These are phyloP conservation scores for Pseudopyricularia javanii DNA, from an alignment of 2,329 filamentous ascomycete genomes.

Conservation along the genomic window DNA sequence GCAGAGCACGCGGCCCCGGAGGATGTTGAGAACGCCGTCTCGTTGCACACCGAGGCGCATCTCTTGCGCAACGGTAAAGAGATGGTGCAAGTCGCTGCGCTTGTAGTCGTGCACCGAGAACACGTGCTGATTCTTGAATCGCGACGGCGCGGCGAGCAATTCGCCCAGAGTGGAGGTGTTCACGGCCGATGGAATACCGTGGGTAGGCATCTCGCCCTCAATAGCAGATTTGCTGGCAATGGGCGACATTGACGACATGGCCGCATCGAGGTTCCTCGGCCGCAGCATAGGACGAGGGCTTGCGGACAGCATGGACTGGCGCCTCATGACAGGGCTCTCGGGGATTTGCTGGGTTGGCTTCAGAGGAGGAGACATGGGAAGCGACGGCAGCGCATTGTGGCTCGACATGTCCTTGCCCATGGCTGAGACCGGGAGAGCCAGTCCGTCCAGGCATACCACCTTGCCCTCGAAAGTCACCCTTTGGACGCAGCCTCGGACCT, in stretches of 20 bases:
- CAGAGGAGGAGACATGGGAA: slow-evolving; percentile 27
- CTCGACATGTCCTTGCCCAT: slow-evolving; percentile 67
- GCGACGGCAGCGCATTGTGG: slow-evolving; percentile 38
- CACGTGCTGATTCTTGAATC: slow-evolving; percentile 83
- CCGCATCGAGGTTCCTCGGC: slow-evolving; percentile 20
- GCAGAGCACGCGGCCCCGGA: slow-evolving; percentile 76
- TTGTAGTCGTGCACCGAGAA: slow-evolving; percentile 86
- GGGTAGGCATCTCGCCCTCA: neutral
- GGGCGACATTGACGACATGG: slow-evolving; percentile 19
- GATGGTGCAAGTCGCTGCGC: slow-evolving; percentile 74
- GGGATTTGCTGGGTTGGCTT: slow-evolving; percentile 33
- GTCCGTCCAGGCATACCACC: slow-evolving; percentile 64
- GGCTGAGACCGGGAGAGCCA: slow-evolving; percentile 39
- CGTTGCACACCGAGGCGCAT: slow-evolving; percentile 94
- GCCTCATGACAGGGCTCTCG: slow-evolving; percentile 18
- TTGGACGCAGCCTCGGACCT: slow-evolving; percentile 58
- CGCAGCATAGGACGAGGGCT: slow-evolving; percentile 19
- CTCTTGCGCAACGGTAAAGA: slow-evolving; percentile 95
- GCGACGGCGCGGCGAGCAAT: slow-evolving; percentile 60
- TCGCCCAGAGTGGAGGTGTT: slow-evolving; percentile 38
- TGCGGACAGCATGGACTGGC: slow-evolving; percentile 18
- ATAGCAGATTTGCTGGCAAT: slow-evolving; percentile 17
- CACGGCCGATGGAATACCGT: neutral
- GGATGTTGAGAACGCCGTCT: slow-evolving; percentile 75
- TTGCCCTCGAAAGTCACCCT: slow-evolving; percentile 64